A percentile compares a stretch with the other conserved stretches of the same genome.
These are phyloP conservation scores for Cyanodermella asteris DNA, from an alignment of 2,329 filamentous ascomycete species.

Conservation along the genomic window DNA sequence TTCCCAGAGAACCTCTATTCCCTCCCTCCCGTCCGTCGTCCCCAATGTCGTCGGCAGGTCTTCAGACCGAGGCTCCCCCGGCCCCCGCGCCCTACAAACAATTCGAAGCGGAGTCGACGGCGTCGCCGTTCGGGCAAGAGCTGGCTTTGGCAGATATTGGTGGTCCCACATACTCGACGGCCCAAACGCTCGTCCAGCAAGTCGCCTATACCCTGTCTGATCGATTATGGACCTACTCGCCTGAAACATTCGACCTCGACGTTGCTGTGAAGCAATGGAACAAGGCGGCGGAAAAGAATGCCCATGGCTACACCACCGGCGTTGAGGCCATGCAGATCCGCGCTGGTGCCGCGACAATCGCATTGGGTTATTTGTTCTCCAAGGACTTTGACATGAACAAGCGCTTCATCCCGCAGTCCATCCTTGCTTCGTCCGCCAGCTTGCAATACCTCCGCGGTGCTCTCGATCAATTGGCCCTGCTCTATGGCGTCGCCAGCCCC, in stretches of 20 bases:
- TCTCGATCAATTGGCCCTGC: constrained; percentile 73
- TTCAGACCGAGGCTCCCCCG: too few relatives aligned
- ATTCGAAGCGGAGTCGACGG: constrained; percentile 23
- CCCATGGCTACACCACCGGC: constrained; percentile 56
- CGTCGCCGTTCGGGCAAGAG: constrained; percentile 30
- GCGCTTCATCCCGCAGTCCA: constrained; percentile 73
- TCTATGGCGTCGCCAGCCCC: constrained; percentile 81
- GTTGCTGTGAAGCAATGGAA: constrained; percentile 62
- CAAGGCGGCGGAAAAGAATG: constrained; percentile 47
- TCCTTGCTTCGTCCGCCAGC: constrained; percentile 68
- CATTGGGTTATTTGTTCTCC: constrained; percentile 92
- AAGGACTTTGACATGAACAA: constrained; percentile 86
- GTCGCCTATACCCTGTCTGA: constrained; percentile 87
- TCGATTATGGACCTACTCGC: constrained; percentile 93
- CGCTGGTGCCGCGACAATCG: constrained; percentile 71
- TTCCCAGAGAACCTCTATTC: too few relatives aligned
- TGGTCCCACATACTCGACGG: constrained; percentile 80
- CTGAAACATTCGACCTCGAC: constrained; percentile 81
- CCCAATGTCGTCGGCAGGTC: too few relatives aligned
- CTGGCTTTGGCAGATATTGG: constrained; percentile 38
- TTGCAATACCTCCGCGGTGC: constrained; percentile 60
- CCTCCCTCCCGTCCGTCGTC: too few relatives aligned
- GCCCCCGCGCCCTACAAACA: constrained; percentile 12
- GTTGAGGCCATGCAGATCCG: constrained; percentile 70
- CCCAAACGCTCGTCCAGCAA: constrained; percentile 85